A percentile compares a stretch with the other conserved stretches of the same genome.
These are phyloP conservation scores for Periconia sp. DNA, from an alignment of 2,329 filamentous ascomycete genomes.

Conservation along the genomic window DNA sequence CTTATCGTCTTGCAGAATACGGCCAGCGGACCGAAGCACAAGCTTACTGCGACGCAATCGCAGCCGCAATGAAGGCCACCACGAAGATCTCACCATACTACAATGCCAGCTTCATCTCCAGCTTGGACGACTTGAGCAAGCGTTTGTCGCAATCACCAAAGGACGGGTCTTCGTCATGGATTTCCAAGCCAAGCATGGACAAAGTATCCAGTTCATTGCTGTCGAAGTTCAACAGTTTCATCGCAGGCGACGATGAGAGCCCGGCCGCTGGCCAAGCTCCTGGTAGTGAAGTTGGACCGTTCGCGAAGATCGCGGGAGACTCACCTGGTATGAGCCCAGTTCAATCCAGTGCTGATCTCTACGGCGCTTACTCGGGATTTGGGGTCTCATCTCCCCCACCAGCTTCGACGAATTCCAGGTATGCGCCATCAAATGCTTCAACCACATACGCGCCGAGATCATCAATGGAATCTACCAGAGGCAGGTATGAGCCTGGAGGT, in stretches of 20 bases:
- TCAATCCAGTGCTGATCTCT: constrained; percentile 70
- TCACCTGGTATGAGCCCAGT: constrained; percentile 57
- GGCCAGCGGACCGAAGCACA: constrained; percentile 82
- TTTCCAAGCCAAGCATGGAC: constrained; percentile 92
- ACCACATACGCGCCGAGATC: constrained; percentile 49
- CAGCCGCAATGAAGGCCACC: constrained; percentile 72
- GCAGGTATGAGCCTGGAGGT: constrained; percentile 50
- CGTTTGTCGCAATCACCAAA: constrained; percentile 84
- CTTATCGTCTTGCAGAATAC: constrained; percentile 78
- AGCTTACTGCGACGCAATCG: constrained; percentile 87
- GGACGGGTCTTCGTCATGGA: constrained; percentile 82
- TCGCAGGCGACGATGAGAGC: constrained; percentile 84
- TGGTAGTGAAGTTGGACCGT: constrained; percentile 68
- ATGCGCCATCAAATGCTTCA: constrained; percentile 39
- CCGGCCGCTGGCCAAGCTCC: constrained; percentile 59
- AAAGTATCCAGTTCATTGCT: constrained; percentile 90
- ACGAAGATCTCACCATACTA: constrained; percentile 88
- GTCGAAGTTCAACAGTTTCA: constrained; percentile 94
- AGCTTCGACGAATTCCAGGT: constrained; percentile 38
- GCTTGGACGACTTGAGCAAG: constrained; percentile 80
- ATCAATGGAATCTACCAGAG: constrained; percentile 55
- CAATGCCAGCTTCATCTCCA: constrained; percentile 70
- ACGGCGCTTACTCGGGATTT: constrained; percentile 66
- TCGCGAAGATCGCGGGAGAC: constrained; percentile 76
- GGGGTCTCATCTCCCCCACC: constrained; percentile 29